These are phyloP conservation scores for Vitis hybrid DNA, from an alignment of 177 flowering plant genomes.

Conservation along the genomic window DNA sequence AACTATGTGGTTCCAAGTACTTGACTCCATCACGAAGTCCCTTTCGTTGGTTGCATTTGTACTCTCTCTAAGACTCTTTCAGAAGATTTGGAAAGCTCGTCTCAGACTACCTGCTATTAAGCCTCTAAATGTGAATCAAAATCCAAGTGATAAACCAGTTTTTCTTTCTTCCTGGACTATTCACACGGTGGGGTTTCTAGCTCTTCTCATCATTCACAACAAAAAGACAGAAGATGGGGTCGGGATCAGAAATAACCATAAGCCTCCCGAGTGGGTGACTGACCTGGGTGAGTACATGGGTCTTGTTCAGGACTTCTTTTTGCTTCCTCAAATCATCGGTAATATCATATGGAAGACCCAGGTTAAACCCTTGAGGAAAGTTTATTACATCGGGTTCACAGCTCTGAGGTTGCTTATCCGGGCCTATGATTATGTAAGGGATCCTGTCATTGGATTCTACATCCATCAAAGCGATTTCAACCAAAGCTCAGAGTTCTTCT, in stretches of 20 bases:
- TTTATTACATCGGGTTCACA: slow-evolving; percentile 70
- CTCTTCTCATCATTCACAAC: slow-evolving; percentile 47
- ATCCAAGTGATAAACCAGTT: slow-evolving; percentile 69
- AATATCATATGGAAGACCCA: slow-evolving; percentile 71
- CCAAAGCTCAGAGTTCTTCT: slow-evolving; percentile 60
- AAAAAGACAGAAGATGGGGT: slow-evolving; percentile 26
- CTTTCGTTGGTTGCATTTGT: slow-evolving; percentile 62
- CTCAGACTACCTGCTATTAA: slow-evolving; percentile 51
- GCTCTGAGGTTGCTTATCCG: slow-evolving; percentile 77
- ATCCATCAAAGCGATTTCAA: slow-evolving; percentile 67
- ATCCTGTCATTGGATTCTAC: slow-evolving; percentile 65
- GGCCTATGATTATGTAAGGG: slow-evolving; percentile 59
- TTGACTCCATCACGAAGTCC: slow-evolving; percentile 62
- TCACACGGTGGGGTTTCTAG: slow-evolving; percentile 56
- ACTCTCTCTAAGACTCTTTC: slow-evolving; percentile 67
- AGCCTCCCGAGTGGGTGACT: slow-evolving; percentile 50
- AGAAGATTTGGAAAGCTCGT: slow-evolving; percentile 85
- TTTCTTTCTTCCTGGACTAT: slow-evolving; percentile 38
- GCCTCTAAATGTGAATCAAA: slow-evolving; percentile 60
- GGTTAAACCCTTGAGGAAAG: slow-evolving; percentile 59
- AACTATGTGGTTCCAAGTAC: slow-evolving; percentile 45
- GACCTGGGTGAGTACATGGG: slow-evolving; percentile 80
- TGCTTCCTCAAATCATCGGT: slow-evolving; percentile 84
- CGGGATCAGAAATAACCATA: slow-evolving; percentile 17
- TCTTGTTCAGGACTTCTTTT: slow-evolving; percentile 78